Conservation (phyloP, 148 eudicot species). For the Pharnaceum exiguum region DNA sequence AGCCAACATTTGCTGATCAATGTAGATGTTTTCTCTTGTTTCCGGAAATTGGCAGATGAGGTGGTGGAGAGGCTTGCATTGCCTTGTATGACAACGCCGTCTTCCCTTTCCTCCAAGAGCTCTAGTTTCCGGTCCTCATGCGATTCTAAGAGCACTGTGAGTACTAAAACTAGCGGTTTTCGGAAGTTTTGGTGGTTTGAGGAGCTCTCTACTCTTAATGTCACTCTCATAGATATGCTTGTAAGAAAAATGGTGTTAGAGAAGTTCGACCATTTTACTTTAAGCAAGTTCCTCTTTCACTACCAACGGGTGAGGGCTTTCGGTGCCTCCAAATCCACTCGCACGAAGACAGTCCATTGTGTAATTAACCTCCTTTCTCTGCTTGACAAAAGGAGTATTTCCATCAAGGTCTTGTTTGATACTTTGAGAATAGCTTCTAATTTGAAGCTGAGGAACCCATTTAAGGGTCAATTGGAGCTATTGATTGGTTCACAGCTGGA, state of each 20-base stretch:
- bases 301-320: conserved; percentile 34
- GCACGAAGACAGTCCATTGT: conserved; percentile 24
- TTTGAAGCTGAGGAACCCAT: conserved; percentile 23
- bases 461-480: conserved; percentile 28
- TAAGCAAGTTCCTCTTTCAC: conserved; percentile 42
- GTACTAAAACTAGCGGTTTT: conserved; percentile 15
- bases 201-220: conserved; percentile 34
- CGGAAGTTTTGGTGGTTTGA: conserved; percentile 47
- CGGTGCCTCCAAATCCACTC: conserved; percentile 14
- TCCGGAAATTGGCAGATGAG: conserved; percentile 27
- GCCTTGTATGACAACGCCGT: conserved; percentile 13
- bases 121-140: conserved; percentile 39
- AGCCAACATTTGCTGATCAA: conserved; percentile 25
- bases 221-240: conserved; percentile 32
- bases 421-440: conserved; percentile 27
- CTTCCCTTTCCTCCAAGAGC: conserved; percentile 31
- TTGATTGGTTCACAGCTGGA: conserved; percentile 57
- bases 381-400: conserved; percentile 34
- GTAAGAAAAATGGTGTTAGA: conserved; percentile 30
- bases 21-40: background rate
- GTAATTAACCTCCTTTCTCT: conserved; percentile 32
- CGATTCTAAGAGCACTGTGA: conserved; percentile 35
- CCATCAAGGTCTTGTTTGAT: conserved; percentile 31
- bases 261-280: conserved; percentile 31
- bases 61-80: conserved; percentile 31